Base-by-base conservation (phyloP, 2,329 filamentous ascomycete species). In the Alternaria sp. region DNA sequence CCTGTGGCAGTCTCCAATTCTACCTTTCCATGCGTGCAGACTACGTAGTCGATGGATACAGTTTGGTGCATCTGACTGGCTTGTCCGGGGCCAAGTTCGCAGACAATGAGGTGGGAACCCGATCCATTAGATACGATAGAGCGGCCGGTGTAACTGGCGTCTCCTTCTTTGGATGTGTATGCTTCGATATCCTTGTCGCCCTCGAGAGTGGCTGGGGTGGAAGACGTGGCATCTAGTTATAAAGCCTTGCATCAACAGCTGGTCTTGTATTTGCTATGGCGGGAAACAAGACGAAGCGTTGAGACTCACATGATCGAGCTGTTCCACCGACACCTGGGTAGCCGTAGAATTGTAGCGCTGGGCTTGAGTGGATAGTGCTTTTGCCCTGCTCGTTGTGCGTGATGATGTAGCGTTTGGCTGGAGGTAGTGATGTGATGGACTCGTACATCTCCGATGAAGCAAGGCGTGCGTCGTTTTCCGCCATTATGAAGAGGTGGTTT, bases 131-230 rank as follows among this genome's bases (percentile, higher is more conserved):
- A 44, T n/a, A 70, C 66, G 32, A 70, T 70, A 47, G 54, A 44
- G 8, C 47, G 57, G n/a, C 34, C 47, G 14, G 54, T 61, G 59
- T 65, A 53, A 16, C 57, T 60, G 2, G 57, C 47, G 7, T 61
- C 47, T 24, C 46, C 46, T n/a, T 48, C 46, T 36, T 3, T 2
- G 2, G 46, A 24, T 1, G 64, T 59, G 69, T 84, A 81, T 26
- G 63, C 70, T 2, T 59, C 56, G 34, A 84, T 63, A 71, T 84
- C 82, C n/a, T 63, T 69, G 62, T 82, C 79, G 48, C 62, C 51
- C 68, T 79, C 80, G 20, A 84, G 74, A 55, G 78, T 70, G 0
- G 79, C 67, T 4, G 79, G 81, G 61, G 80, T 78, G 47, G 64
- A 43, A 28, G 75, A 73, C 5, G 82, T 83, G 12, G 81, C 81